Percentiles rank a stretch among this genome's conserved stretches.
phyloP scores from a whole-genome alignment of 2,329 filamentous ascomycete genomes.

The Ophiostoma ips region DNA sequence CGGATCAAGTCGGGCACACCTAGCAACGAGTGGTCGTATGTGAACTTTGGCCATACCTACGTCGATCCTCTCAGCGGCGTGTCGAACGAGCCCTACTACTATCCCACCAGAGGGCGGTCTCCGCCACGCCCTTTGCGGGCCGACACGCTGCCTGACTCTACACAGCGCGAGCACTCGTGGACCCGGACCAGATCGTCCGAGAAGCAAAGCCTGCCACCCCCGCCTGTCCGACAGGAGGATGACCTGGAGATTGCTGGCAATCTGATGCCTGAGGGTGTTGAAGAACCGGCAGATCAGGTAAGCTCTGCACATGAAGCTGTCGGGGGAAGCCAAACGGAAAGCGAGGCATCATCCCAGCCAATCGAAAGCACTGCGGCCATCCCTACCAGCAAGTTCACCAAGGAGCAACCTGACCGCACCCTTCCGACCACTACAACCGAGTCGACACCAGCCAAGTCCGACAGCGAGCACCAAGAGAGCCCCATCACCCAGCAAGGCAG shows the following conservation, averaged over 20 bases:
- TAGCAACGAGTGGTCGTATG: conserved; percentile 30
- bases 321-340: no score
- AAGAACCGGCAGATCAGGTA: no score
- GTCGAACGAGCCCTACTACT: conserved; percentile 29
- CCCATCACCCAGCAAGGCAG: no score
- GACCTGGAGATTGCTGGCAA: not conserved
- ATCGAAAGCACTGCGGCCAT: no score
- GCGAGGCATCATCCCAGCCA: no score
- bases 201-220: not conserved
- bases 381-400: no score
- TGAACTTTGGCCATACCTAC: conserved; percentile 22
- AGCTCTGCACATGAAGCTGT: no score
- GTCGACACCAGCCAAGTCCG: no score
- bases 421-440: no score
- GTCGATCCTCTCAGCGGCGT: conserved; percentile 22
- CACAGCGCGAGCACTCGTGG: not conserved
- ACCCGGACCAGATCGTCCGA: not conserved
- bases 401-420: no score
- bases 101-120: conserved; percentile 37
- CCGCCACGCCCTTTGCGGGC: conserved; percentile 23
- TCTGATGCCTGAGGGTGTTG: not conserved
- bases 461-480: not conserved
- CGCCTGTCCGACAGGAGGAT: not conserved
- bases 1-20: conserved; percentile 28
- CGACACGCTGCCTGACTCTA: not conserved